A percentile compares a stretch with the other conserved stretches of the same genome.
phyloP scores from a whole-genome alignment of 805 yeast genomes.

The Lipomyces lipofer region DNA sequence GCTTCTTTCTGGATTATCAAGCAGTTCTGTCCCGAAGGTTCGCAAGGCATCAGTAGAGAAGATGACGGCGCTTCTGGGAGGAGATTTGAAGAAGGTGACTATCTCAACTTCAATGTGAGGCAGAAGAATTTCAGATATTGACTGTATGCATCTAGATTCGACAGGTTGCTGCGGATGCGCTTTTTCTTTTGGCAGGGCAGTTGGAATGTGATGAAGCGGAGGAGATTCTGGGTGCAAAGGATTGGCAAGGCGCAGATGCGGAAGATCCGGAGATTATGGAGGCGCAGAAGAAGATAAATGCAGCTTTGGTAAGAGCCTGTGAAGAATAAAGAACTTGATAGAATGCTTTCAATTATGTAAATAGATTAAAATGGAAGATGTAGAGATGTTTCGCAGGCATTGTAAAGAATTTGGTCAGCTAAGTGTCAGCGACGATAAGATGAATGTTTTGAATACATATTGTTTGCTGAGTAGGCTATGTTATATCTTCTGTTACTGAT shows the following conservation, averaged over 20 bases:
- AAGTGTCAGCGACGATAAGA: too few species aligned
- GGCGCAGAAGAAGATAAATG: background rate
- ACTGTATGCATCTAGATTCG: slow-evolving; percentile 8
- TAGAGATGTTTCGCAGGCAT: too few species aligned
- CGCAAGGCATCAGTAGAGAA: slow-evolving; percentile 19
- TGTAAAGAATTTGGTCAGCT: too few species aligned
- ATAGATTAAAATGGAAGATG: too few species aligned
- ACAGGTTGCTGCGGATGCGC: slow-evolving; percentile 19
- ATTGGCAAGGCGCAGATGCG: background rate
- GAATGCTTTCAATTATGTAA: too few species aligned
- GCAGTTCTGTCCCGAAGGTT: slow-evolving; percentile 3
- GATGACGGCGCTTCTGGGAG: slow-evolving; percentile 1
- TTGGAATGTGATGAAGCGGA: background rate
- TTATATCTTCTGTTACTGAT: too few species aligned
- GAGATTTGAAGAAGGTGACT: slow-evolving; percentile 11
- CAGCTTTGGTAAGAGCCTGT: background rate
- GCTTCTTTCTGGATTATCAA: slow-evolving; percentile 8
- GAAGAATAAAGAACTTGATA: too few species aligned
- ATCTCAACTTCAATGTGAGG: background rate
- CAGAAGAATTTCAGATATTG: background rate
- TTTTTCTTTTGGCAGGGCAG: slow-evolving; percentile 10
- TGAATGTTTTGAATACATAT: too few species aligned
- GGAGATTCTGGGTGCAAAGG: background rate
- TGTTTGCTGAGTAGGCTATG: too few species aligned
- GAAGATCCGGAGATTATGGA: background rate